Evolutionary conservation across 1,284 basidiomycete species (phyloP), one percentile per base, ranked within the genome.

Genomic region (Marasmius oreades): DNA sequence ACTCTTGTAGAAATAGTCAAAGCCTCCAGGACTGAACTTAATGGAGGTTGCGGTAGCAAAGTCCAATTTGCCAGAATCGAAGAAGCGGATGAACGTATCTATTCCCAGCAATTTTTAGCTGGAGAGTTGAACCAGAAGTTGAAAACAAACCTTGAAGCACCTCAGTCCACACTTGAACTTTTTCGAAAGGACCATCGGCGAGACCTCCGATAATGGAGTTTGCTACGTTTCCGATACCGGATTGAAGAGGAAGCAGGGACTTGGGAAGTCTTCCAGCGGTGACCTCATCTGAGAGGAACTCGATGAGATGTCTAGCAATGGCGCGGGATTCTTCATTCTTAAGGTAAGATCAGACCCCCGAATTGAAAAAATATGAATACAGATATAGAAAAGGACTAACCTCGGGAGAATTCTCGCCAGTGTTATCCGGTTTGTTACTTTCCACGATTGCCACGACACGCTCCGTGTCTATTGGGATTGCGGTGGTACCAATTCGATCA

Each of bases 41-140:
- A 80, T 77, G 51, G 77, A 78, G 8, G 79, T 81, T 4, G 78
- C 78, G 42, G 78, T 79, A 0, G 78, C 79, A 60, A 80, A 80
- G 42, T 72, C 70, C 26, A 80, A 65, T 61, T 80, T 79, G 5
- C 77, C 77, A 24, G 72, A 75, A 59, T 81, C 77, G 51, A 80
- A 74, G 63, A 81, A 78, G 12, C 69, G 63, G 16, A 81, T 67
- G 67, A 77, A 78, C 1, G 75, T 77, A 61, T 74, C 70, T 62
- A 34, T 14, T 11, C n/a, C 3, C 20, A 11, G 31, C 14, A 18
- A 18, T 31, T 39, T 1, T 16, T 18, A 37, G 26, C 1, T 26
- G 22, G n/a, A 24, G 2, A 22, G 23, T 34, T 18, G 16, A 42
- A 22, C 18, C 10, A 14, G 51, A 12, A 28, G 7, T 16, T 44